phyloP scores from a whole-genome alignment of 371 early-diverging fungal genomes.

The Rhizopus sp. region DNA sequence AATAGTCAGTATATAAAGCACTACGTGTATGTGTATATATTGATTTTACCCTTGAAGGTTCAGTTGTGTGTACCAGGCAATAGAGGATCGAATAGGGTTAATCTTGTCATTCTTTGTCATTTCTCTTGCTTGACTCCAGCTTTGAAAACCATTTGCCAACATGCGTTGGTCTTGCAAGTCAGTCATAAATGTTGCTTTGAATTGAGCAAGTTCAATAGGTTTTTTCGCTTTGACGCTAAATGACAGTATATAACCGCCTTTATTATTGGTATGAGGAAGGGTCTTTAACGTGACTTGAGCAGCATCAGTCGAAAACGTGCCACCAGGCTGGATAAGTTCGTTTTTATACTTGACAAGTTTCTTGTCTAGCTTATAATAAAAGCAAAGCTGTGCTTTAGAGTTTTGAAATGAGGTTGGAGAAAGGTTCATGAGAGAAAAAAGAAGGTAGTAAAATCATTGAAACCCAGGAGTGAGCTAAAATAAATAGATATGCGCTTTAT shows the following conservation, averaged over 20 bases:
- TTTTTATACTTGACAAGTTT: slow-evolving; percentile 19
- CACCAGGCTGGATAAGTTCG: slow-evolving; percentile 16
- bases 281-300: slow-evolving; percentile 18
- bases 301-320: slow-evolving; percentile 22
- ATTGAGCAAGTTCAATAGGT: slow-evolving; percentile 28
- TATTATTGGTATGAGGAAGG: slow-evolving; percentile 18
- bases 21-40: slow-evolving; percentile 17
- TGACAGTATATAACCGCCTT: slow-evolving; percentile 21
- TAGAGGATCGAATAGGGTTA: slow-evolving; percentile 34
- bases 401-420: slow-evolving; percentile 23
- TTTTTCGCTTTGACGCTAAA: slow-evolving; percentile 28
- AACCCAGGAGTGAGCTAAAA: not conserved
- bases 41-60: slow-evolving; percentile 51
- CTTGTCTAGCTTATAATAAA: slow-evolving; percentile 23
- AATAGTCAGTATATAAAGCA: slow-evolving; percentile 17
- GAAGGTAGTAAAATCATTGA: slow-evolving; percentile 1
- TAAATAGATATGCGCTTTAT: not conserved
- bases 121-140: slow-evolving; percentile 57
- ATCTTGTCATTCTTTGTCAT: slow-evolving; percentile 32
- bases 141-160: slow-evolving; percentile 62
- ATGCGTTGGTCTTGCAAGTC: slow-evolving; percentile 38
- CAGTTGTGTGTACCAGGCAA: slow-evolving; percentile 46
- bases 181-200: slow-evolving; percentile 33
- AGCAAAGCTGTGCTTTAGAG: slow-evolving; percentile 18
- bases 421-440: slow-evolving; percentile 21